Base-by-base conservation (phyloP, 768 basidiomycete species). In the Peribolospora kevripleyi region DNA sequence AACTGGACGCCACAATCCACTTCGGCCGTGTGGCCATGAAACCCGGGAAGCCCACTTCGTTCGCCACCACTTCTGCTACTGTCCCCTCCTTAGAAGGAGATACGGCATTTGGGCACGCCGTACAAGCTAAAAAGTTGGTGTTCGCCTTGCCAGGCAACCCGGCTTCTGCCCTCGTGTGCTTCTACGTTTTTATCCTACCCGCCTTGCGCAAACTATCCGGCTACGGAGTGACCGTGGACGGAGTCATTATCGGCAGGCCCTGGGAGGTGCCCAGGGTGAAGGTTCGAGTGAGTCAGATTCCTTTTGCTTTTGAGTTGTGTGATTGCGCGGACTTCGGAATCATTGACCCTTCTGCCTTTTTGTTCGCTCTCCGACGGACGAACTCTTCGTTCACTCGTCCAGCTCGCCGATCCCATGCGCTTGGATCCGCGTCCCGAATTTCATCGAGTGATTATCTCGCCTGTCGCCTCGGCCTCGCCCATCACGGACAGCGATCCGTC, bases 121-220 rank as follows among this genome's bases (percentile, higher is more conserved):
- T 25, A 25, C 25, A 25, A 25, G 25, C 25, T 25, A 25, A 25
- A 25, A 25, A 25, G 25, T 25, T 79, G 4, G 62, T 84, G 8
- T 90, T 91, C 62, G 84, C 83, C 0, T 74, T 91, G 2, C 86
- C 86, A 0, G 86, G 86, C 1, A 88, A 90, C 65, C 86, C 86
- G 0, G 86, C 86, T 0, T 80, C 80, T 3, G 86, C 86, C 11
- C 72, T 91, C 14, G 84, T 87, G 9, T 84, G 78, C 6, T 87
- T 87, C 67, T 74, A 84, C 61, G 65, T 87, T 2, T 87, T 87
- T 62, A 84, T 86, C 13, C 65, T 88, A 0, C 86, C 86, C 6
- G 82, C 84, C 7, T 69, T 90, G 48, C 53, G 54, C 69, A 72
- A 58, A 58, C 73, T 13, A 54, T 60, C 61, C 40, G 63, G 63